Conservation (phyloP, 345 rosid species). For the Luvunga scandens region DNA sequence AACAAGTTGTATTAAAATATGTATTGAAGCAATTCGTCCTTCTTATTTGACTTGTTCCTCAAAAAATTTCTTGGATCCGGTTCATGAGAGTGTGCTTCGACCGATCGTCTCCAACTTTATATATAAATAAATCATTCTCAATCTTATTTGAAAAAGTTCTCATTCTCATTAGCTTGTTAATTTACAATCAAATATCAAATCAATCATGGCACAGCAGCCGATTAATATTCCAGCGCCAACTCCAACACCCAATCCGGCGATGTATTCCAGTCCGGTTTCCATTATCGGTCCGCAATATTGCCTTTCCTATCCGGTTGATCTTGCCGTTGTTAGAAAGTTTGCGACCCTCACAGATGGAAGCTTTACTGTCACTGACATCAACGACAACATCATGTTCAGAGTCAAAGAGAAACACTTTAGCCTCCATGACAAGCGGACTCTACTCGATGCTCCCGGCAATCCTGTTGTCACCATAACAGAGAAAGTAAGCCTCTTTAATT, state of each 20-base stretch:
- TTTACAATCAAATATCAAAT: too few relatives aligned
- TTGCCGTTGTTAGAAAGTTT: constrained; percentile 22
- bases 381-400: constrained; percentile 24
- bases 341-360: constrained; percentile 13
- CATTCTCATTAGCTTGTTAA: too few relatives aligned
- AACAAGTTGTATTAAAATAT: too few relatives aligned
- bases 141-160: neutral
- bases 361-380: constrained; percentile 18
- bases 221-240: neutral
- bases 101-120: neutral
- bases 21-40: too few relatives aligned
- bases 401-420: constrained; percentile 20
- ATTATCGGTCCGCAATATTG: constrained; percentile 23
- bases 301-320: constrained; percentile 22
- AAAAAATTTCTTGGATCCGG: neutral
- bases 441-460: constrained; percentile 22
- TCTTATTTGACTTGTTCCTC: too few relatives aligned
- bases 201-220: neutral
- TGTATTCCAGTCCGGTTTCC: neutral
- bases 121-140: neutral
- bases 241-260: neutral
- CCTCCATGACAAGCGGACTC: constrained; percentile 11
- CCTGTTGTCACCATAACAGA: constrained; percentile 14
- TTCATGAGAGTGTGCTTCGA: neutral
- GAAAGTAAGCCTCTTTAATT: neutral